These are phyloP conservation scores for Musa balbisiana DNA, from an alignment of 202 grass and related monocot genomes.

Conservation along the genomic window DNA sequence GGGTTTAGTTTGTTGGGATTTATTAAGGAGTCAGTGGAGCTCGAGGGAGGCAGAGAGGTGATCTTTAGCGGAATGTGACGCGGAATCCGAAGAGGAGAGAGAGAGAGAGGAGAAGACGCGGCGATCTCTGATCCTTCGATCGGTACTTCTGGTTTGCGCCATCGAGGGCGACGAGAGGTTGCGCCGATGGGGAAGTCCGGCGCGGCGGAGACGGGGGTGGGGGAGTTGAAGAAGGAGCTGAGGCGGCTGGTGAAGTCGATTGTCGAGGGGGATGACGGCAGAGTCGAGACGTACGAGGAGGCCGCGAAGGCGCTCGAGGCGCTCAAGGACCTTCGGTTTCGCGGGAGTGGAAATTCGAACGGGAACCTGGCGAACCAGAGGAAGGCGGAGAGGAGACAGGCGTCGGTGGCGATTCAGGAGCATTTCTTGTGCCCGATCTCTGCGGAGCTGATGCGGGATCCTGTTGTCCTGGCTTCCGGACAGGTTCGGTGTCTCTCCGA, in stretches of 20 bases:
- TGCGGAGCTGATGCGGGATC: constrained; percentile 76
- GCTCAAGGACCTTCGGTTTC: neutral
- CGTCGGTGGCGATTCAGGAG: constrained; percentile 29
- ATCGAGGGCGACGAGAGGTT: neutral
- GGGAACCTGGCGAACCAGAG: neutral
- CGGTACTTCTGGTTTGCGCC: neutral
- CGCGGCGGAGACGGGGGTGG: constrained; percentile 8
- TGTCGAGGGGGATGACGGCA: neutral
- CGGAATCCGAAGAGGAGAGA: neutral
- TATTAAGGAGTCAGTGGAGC: neutral
- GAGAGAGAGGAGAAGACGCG: neutral
- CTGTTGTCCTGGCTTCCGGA: constrained; percentile 62
- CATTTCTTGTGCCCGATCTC: constrained; percentile 72
- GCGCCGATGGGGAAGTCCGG: neutral
- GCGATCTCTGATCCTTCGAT: neutral
- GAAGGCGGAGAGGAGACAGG: neutral
- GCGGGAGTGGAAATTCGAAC: neutral
- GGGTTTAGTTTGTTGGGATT: neutral
- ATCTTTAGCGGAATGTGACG: neutral
- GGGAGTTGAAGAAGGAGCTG: constrained; percentile 32
- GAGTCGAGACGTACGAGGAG: constrained; percentile 24
- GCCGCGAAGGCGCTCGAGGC: constrained; percentile 32
- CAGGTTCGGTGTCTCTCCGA: constrained; percentile 33
- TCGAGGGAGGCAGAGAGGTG: neutral
- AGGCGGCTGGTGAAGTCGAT: constrained; percentile 34